phyloP scores from a whole-genome alignment of 2,329 filamentous ascomycete genomes.

The Aspergillus fijiensis region DNA sequence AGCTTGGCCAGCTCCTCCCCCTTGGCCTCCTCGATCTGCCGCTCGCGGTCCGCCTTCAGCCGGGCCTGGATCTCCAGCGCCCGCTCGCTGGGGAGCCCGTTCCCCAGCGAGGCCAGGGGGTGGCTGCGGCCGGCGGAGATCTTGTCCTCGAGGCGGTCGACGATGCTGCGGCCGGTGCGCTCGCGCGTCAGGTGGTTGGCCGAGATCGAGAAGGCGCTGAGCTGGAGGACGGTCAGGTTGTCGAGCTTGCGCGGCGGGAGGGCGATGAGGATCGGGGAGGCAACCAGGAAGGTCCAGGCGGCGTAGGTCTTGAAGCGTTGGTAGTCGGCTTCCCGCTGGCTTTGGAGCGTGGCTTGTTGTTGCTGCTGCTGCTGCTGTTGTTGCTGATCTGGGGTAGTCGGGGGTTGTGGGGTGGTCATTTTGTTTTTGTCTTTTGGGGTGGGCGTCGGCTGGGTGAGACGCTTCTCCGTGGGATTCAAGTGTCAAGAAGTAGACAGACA shows the following conservation, averaged over 20 bases:
- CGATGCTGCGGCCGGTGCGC: constrained; percentile 34
- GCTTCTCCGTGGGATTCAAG: neutral
- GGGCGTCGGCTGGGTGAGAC: no score
- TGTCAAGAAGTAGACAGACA: neutral
- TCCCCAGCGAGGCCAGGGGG: neutral
- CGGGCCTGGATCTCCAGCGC: constrained; percentile 35
- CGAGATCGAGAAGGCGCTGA: constrained; percentile 41
- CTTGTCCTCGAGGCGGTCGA: constrained; percentile 26
- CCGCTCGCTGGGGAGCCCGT: constrained; percentile 33
- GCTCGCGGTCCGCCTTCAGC: constrained; percentile 30
- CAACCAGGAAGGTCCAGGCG: constrained; percentile 39
- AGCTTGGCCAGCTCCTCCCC: constrained; percentile 37
- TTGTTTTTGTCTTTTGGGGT: neutral
- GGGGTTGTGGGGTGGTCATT: neutral
- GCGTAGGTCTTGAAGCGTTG: constrained; percentile 42
- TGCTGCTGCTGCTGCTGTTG: neutral
- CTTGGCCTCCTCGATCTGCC: constrained; percentile 24
- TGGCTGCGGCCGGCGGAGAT: neutral
- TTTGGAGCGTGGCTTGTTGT: constrained; percentile 2
- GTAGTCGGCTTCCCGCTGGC: constrained; percentile 37
- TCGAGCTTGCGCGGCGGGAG: constrained; percentile 42
- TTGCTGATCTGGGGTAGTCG: neutral
- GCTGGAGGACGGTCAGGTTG: constrained; percentile 38
- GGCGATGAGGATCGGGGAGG: constrained; percentile 32
- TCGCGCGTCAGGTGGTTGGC: constrained; percentile 41